Base-by-base conservation (phyloP, 164 flowering plant species). In the Stephania yunnanensis region DNA sequence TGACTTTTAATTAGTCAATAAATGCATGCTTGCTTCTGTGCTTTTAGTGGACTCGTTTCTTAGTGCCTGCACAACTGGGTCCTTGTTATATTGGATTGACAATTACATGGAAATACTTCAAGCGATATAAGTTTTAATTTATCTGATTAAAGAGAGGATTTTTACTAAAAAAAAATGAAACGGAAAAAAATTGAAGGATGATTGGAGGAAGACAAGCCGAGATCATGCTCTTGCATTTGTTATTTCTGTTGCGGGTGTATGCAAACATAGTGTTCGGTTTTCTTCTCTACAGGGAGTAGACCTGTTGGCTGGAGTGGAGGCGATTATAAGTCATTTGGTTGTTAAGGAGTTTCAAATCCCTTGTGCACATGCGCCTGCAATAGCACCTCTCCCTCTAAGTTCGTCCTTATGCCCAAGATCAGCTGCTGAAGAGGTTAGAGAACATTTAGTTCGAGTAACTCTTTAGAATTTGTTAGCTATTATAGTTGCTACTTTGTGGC, bases 321-420 rank as follows among this genome's bases (percentile, higher is more conserved):
- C 96, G 58, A 76, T 93, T 63, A 93, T 93, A 71, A 93, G 98
- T 78, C 98, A 93, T 84, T 77, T 90, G 71, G 94, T 93, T 71
- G 98, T 93, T 75, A 85, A 85, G 85, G 89, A 91, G 75, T 91
- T 90, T 63, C 87, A 83, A 70, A 90, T 93, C 73, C 98, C 98
- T 72, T 91, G 98, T 79, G 98, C 98, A n/a, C 98, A 93, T 86
- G 92, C 98, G 67, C 98, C 96, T 76, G 98, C 98, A 45, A 67
- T 90, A 72, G 78, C 76, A 63, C 87, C 94, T 53, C 68, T 86
- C 74, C 91, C 96, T 52, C 70, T 89, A 71, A 85, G 82, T 76
- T 77, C 13, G 65, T 83, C 82, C 55, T 73, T 93, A 29, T 82
- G 86, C 73, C 96, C 94, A 46, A 91, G 87, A 84, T 87, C 94